Evolutionary conservation across 495 filamentous ascomycete genomes (phyloP).

Genomic region (Hypoxylon trugodes): DNA sequence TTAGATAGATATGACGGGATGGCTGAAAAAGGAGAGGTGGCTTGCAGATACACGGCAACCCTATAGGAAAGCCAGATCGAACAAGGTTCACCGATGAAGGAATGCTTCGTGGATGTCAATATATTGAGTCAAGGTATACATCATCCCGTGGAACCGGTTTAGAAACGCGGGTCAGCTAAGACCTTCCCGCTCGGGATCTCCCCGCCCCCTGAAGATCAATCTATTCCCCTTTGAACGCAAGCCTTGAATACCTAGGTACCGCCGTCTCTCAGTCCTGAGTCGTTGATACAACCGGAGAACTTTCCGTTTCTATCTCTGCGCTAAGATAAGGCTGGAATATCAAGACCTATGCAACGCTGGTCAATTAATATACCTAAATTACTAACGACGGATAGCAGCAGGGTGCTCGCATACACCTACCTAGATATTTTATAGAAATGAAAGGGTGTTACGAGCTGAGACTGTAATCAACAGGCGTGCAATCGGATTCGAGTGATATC

Average conservation of each 20-base stretch:
- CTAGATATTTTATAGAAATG: too few species aligned
- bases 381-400: too few species aligned
- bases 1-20: background rate
- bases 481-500: too few species aligned
- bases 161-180: background rate
- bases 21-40: background rate
- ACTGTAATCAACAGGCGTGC: too few species aligned
- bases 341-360: background rate
- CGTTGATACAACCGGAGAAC: background rate
- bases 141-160: background rate
- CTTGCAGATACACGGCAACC: background rate
- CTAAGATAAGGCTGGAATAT: too few species aligned
- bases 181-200: background rate
- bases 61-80: background rate
- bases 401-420: too few species aligned
- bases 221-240: background rate
- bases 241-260: background rate
- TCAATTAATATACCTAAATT: too few species aligned
- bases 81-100: background rate
- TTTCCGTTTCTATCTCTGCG: background rate
- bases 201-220: conserved; percentile 21
- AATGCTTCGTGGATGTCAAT: conserved; percentile 6
- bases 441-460: too few species aligned
- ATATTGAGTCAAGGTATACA: background rate
- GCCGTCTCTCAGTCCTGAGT: too few species aligned